Evolutionary conservation across 1,284 basidiomycete genomes (phyloP), one percentile per base, ranked within the genome.

Genomic region (Cryptococcus depauperatus): DNA sequence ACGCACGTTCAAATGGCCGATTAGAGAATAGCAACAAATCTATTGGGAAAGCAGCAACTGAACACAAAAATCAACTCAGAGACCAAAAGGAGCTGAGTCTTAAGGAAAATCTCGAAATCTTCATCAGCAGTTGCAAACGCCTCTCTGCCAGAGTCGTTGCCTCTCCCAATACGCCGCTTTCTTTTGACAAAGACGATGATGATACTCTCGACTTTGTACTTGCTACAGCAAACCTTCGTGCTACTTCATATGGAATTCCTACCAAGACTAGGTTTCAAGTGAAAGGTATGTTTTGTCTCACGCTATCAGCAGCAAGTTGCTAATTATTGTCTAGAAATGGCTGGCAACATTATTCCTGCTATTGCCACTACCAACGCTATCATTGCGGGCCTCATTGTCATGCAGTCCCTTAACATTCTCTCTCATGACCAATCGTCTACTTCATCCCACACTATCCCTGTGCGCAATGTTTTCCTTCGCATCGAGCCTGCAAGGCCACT

Each of bases 351-450:
- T 66, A 96, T 95, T 52, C 95, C 95, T 1, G 95, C 95, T 2
- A 97, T 98, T 57, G 95, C 95, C 2, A 97, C 95, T 0, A 99
- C 95, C 7, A 99, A 99, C 68, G 95, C 95, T 11, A 87, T 98
- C 68, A 82, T 97, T 54, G 85, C 95, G 0, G 95, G 92, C 0
- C 75, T 95, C 28, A 88, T 96, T 56, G 90, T 96, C 14, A 76
- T 97, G 39, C 92, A 96, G 70, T 86, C 91, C 0, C 72, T 96
- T 11, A 82, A 90, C 48, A 76, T 95, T 23, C 76, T 97, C 28
- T 77, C 78, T 5, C 34, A 30, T 7, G 37, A 45, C 2, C 35
- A 44, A 4, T 42, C 48, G 6, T 34, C 45, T 18, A 34, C 59
- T 30, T 41, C 27, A 38, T 51, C 27, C 48, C 57, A n/a, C 35